phyloP scores from a whole-genome alignment of 192 early-diverging fungal genomes.

The Backusella parvicylindrica region DNA sequence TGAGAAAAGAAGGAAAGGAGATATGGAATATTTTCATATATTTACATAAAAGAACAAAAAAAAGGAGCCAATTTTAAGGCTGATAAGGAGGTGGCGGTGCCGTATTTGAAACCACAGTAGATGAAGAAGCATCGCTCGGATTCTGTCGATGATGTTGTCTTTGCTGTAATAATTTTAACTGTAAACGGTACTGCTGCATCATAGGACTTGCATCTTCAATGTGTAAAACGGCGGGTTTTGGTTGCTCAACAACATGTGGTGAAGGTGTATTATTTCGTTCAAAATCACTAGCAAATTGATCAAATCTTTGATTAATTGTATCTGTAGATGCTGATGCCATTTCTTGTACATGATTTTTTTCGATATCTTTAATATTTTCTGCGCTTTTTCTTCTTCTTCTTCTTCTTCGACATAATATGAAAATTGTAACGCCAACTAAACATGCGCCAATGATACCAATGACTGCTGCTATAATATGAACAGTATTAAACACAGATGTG shows the following conservation, averaged over 20 bases:
- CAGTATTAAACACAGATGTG: background rate
- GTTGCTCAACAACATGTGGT: background rate
- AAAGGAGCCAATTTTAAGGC: background rate
- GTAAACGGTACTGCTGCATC: conserved; percentile 17
- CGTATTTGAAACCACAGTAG: background rate
- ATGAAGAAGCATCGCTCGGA: background rate
- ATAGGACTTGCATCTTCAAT: background rate
- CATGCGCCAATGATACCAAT: background rate
- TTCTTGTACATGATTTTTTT: background rate
- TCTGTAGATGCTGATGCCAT: background rate
- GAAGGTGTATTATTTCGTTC: background rate
- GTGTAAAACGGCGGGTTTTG: background rate
- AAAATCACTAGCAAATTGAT: conserved; percentile 17
- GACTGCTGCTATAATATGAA: conserved; percentile 14
- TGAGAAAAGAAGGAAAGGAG: background rate
- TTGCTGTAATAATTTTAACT: conserved; percentile 5
- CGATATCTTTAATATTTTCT: background rate
- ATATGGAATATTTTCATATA: background rate
- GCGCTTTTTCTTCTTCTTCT: background rate
- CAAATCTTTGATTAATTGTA: background rate
- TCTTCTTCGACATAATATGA: background rate
- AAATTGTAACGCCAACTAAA: conserved; percentile 1
- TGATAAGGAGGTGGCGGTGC: conserved; percentile 12
- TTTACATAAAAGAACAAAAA: background rate
- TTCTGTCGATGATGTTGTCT: background rate